Evolutionary conservation across 352 stramenopile species (phyloP), one percentile per base, ranked within the genome.

Genomic region (Pythium scleroteichum): DNA sequence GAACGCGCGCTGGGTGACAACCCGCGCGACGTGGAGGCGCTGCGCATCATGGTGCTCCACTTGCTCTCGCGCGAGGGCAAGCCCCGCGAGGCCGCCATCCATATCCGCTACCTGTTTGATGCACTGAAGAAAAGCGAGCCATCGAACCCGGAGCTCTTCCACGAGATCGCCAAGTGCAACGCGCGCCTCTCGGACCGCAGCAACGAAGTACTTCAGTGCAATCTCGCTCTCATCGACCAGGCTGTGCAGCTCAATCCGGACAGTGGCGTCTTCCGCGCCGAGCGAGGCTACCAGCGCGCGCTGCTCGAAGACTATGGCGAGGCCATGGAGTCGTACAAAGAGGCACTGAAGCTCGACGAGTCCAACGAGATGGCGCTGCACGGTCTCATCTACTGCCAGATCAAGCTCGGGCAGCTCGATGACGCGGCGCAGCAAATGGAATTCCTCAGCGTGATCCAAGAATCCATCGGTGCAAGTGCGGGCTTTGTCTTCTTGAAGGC

Each of bases 341-440:
- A 96, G 41, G 87, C 85, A 8, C 69, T 92, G 13, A 92, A 90
- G 65, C 66, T 92, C 2, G 90, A 97, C 65, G 87, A 95, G 53
- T 87, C 81, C 16, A 97, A 96, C 65, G 79, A 94, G 41, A 75
- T 79, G 49, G 92, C 92, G n/a, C 74, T 97, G 5, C 79, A 93
- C 40, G 92, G 90, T 0, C 73, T 96, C 42, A 97, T 98, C 60
- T 97, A 96, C 70, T 97, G 89, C 64, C 92, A 97, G 66, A 83
- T 98, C 61, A 94, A 92, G 46, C 60, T 91, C 4, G 88, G 87
- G 5, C 74, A 93, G 51, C 64, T 96, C 6, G 87, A 97, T 45
- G 92, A 98, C 53, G 92, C 92, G 1, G 84, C 85, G 0, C 82
- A 96, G 64, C 92, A 98, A 60, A 90, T 98, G 73, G 92, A 98